A percentile compares a stretch with the other conserved stretches of the same genome.
Evolutionary conservation across 2,329 filamentous ascomycete genomes (phyloP).

Genomic region (Penicillium sp.): DNA sequence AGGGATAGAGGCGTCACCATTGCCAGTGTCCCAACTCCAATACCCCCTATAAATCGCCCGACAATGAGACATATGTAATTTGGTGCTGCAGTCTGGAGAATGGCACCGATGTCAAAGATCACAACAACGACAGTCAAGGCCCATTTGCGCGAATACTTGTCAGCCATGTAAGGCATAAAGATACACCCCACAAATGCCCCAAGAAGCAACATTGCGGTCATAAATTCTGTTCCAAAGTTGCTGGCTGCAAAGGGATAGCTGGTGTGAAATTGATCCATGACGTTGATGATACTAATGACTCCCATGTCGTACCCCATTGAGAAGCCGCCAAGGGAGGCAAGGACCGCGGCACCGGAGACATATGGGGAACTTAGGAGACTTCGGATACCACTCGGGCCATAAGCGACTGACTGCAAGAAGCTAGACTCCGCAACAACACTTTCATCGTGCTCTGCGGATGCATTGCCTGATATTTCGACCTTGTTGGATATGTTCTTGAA

Average conservation of each 20-base stretch:
- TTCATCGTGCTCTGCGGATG: conserved; percentile 4
- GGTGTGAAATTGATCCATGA: conserved; percentile 47
- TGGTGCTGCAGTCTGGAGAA: conserved; percentile 36
- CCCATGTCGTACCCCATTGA: conserved; percentile 48
- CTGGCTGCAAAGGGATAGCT: conserved; percentile 37
- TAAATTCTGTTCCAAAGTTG: conserved; percentile 42
- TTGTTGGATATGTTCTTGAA: too few species aligned
- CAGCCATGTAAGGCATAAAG: conserved; percentile 40
- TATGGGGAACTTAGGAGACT: conserved; percentile 39
- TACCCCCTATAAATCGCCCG: conserved; percentile 39
- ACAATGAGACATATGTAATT: conserved; percentile 25
- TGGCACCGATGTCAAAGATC: conserved; percentile 45
- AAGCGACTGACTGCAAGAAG: conserved; percentile 11
- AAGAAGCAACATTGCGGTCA: conserved; percentile 46
- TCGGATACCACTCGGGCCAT: conserved; percentile 30
- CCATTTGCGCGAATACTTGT: conserved; percentile 44
- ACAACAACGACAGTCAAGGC: conserved; percentile 32
- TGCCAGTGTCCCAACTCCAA: conserved; percentile 36
- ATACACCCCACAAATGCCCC: conserved; percentile 35
- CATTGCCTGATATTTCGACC: background rate
- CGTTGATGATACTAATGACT: conserved; percentile 46
- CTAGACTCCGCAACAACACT: conserved; percentile 1
- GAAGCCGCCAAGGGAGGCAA: conserved; percentile 44
- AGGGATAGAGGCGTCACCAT: conserved; percentile 24
- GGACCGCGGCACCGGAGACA: conserved; percentile 43